A percentile compares a stretch with the other conserved stretches of the same genome.
Conservation (phyloP, 2,329 filamentous ascomycete genomes). For the Fonsecaea multimorphosa region DNA sequence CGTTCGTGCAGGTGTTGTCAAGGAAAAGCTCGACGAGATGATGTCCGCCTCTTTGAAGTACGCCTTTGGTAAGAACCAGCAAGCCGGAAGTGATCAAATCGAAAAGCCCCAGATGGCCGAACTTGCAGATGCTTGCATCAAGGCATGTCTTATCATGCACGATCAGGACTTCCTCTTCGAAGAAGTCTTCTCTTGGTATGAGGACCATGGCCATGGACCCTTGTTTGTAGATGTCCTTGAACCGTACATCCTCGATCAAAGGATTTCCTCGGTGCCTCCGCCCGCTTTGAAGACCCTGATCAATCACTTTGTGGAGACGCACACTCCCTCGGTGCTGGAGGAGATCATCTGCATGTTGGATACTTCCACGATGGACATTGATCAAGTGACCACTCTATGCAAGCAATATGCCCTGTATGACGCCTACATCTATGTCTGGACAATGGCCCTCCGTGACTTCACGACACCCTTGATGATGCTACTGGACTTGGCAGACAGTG, state of each 20-base stretch:
- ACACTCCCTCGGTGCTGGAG: conserved; percentile 79
- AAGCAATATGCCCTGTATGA: conserved; percentile 93
- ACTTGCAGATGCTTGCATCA: conserved; percentile 81
- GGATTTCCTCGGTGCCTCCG: conserved; percentile 77
- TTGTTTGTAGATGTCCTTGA: conserved; percentile 89
- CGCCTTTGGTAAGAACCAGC: conserved; percentile 71
- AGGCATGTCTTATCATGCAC: conserved; percentile 77
- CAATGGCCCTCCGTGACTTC: conserved; percentile 84
- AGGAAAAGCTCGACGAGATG: conserved; percentile 89
- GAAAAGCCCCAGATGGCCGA: conserved; percentile 71
- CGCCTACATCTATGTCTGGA: conserved; percentile 96
- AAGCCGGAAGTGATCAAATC: conserved; percentile 56
- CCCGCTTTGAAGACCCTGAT: conserved; percentile 85
- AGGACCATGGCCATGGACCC: conserved; percentile 73
- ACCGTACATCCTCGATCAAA: conserved; percentile 80
- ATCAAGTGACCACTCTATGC: conserved; percentile 88
- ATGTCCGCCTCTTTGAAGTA: conserved; percentile 91
- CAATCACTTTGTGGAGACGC: conserved; percentile 75
- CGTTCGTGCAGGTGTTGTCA: conserved; percentile 79
- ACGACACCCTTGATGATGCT: conserved; percentile 89
- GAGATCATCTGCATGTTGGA: conserved; percentile 95
- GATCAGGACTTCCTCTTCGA: conserved; percentile 88
- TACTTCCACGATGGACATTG: conserved; percentile 87
- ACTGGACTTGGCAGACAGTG: conserved; percentile 23
- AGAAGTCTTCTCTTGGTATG: conserved; percentile 87